A percentile compares a stretch with the other conserved stretches of the same genome.
These are phyloP conservation scores for Jamesozyma gamospora DNA, from an alignment of 805 yeast genomes.

Conservation along the genomic window DNA sequence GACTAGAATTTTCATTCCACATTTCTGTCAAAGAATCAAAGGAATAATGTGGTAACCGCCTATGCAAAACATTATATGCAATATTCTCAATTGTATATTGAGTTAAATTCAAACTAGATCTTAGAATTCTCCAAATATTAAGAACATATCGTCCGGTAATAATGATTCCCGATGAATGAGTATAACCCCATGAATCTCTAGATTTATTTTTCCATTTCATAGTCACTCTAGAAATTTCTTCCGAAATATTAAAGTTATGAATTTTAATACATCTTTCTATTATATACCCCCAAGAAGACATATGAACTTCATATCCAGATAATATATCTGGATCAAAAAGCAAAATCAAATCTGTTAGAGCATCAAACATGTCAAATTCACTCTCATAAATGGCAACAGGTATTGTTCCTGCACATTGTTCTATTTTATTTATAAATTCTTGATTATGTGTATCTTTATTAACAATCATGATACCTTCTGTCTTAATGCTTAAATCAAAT, in stretches of 20 bases:
- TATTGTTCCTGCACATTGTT: conserved; percentile 11
- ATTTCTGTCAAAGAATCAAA: conserved; percentile 39
- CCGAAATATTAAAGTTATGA: conserved; percentile 44
- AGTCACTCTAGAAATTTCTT: conserved; percentile 51
- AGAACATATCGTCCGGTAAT: conserved; percentile 76
- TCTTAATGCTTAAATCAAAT: conserved; percentile 27
- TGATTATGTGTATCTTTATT: conserved; percentile 3
- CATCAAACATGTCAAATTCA: conserved; percentile 53
- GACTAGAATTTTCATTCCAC: conserved; percentile 27
- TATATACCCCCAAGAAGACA: conserved; percentile 83
- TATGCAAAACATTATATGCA: conserved; percentile 55
- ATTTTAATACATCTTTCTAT: conserved; percentile 47
- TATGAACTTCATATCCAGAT: conserved; percentile 75
- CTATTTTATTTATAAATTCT: conserved; percentile 5
- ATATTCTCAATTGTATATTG: conserved; percentile 73
- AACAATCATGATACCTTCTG: conserved; percentile 32
- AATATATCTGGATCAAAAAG: conserved; percentile 78
- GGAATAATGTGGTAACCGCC: conserved; percentile 54
- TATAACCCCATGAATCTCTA: conserved; percentile 71
- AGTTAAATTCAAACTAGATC: conserved; percentile 51
- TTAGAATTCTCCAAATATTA: conserved; percentile 73
- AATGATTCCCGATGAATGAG: conserved; percentile 59
- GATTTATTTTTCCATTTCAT: conserved; percentile 40
- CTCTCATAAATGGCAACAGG: conserved; percentile 35
- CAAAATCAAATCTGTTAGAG: conserved; percentile 46